Base-by-base conservation (phyloP, 768 basidiomycete species). In the Tremella yokohamensis region DNA sequence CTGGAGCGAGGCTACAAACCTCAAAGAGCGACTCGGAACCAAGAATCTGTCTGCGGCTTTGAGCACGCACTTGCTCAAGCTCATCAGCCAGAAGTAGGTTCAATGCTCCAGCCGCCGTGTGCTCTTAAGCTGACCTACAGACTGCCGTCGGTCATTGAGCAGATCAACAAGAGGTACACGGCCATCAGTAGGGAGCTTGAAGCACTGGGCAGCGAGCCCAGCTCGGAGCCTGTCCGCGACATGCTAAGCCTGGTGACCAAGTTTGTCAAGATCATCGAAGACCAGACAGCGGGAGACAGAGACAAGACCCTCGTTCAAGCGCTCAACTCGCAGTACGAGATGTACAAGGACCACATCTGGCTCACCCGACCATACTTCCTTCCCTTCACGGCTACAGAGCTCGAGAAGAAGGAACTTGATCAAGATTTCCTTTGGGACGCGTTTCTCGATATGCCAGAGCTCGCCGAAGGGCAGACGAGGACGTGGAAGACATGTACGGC, bases 191-290 rank as follows among this genome's bases (percentile, higher is more conserved):
- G 12, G 9, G 52, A 54, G 15, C 12, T 54, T 18, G n/a, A 40
- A 74, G 85, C 63, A 52, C 20, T 15, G 73, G 86, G 56, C 79
- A 66, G 38, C 83, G 83, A 62, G 15, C 68, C 65, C 3, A 64
- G 62, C 1, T 19, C 54, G 16, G 61, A 69, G 24, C 58, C 65
- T 0, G 4, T 29, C 18, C 16, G 22, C 40, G 60, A 66, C 56
- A 59, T 66, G 37, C 19, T 58, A 13, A 16, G n/a, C 2, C 55
- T 63, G 13, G 29, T 64, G 39, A 24, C 16, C 1, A 0, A 24
- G 7, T 56, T 66, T 19, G 44, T 3, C 44, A 56, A 49, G 19
- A 19, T 47, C 18, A 39, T 39, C 44, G 54, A 56, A 20, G 54
- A 45, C 4, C 45, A 47, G 37, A 19, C 44, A 29, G 54, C 29